These are phyloP conservation scores for Neopestalotiopsis rosae DNA, from an alignment of 2,329 filamentous ascomycete species.

Conservation along the genomic window DNA sequence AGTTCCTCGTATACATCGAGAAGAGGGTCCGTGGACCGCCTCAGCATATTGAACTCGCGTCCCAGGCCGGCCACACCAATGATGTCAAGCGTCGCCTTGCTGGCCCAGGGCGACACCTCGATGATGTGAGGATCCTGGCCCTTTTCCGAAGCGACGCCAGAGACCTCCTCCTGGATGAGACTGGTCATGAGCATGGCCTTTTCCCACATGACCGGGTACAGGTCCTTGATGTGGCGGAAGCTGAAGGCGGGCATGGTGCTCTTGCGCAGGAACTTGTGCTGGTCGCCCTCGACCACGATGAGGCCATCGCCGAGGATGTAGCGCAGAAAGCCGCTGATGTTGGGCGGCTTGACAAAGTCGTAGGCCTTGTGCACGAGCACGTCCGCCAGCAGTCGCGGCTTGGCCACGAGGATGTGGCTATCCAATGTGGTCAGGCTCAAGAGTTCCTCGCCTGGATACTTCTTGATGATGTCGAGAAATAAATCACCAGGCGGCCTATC, in stretches of 20 bases:
- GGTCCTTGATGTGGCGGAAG: constrained; percentile 70
- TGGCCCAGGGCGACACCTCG: constrained; percentile 54
- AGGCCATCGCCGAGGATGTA: constrained; percentile 64
- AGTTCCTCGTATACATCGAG: constrained; percentile 52
- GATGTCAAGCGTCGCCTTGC: constrained; percentile 62
- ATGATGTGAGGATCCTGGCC: constrained; percentile 32
- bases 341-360: constrained; percentile 56
- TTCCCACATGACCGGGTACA: constrained; percentile 73
- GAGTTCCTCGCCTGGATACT: constrained; percentile 28
- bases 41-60: constrained; percentile 54
- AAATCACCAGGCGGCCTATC: constrained; percentile 24
- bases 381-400: constrained; percentile 51
- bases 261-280: constrained; percentile 73
- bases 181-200: constrained; percentile 47
- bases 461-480: constrained; percentile 27
- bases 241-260: constrained; percentile 70
- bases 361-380: constrained; percentile 55
- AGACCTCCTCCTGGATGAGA: constrained; percentile 45
- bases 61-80: constrained; percentile 64
- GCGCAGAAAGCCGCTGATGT: constrained; percentile 54
- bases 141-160: not conserved
- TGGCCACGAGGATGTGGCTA: constrained; percentile 27
- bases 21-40: constrained; percentile 43
- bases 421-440: constrained; percentile 26
- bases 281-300: constrained; percentile 70